Evolutionary conservation across 2,329 filamentous ascomycete genomes (phyloP).

Genomic region (Dactylellina haptotyla): DNA sequence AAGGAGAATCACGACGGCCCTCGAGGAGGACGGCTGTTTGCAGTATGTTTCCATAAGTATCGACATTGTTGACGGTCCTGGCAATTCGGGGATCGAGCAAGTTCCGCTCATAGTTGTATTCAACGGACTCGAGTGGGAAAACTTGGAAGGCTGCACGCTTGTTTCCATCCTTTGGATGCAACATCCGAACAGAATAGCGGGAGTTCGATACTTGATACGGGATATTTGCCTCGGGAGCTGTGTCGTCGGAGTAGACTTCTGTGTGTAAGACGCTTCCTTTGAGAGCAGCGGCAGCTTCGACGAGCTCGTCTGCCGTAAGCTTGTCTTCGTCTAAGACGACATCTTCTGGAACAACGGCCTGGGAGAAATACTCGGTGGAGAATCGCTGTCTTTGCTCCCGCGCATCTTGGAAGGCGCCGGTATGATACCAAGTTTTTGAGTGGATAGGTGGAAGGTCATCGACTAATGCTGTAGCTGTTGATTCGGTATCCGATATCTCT

Average conservation of each 20-base stretch:
- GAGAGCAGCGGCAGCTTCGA: neutral
- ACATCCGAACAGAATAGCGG: neutral
- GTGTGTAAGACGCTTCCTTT: neutral
- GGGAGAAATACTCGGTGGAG: neutral
- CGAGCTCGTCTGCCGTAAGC: neutral
- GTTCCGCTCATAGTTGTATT: neutral
- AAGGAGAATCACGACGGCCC: neutral
- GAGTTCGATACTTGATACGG: neutral
- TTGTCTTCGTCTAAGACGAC: neutral
- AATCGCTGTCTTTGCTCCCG: neutral
- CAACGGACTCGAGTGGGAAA: neutral
- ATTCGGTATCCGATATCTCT: conserved; percentile 34
- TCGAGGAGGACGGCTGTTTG: neutral
- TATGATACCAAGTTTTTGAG: conserved; percentile 48
- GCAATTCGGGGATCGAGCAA: neutral
- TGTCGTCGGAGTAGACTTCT: conserved; percentile 6
- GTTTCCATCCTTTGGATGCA: neutral
- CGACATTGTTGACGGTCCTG: neutral
- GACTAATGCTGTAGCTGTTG: neutral
- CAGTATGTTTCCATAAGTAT: neutral
- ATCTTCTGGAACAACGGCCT: neutral
- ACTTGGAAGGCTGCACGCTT: neutral
- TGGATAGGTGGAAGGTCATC: conserved; percentile 1
- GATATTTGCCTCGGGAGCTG: neutral
- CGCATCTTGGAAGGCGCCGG: neutral